Evolutionary conservation across 2,329 filamentous ascomycete genomes (phyloP), one percentile per base, ranked within the genome.

Genomic region (Cladosporium sp.): DNA sequence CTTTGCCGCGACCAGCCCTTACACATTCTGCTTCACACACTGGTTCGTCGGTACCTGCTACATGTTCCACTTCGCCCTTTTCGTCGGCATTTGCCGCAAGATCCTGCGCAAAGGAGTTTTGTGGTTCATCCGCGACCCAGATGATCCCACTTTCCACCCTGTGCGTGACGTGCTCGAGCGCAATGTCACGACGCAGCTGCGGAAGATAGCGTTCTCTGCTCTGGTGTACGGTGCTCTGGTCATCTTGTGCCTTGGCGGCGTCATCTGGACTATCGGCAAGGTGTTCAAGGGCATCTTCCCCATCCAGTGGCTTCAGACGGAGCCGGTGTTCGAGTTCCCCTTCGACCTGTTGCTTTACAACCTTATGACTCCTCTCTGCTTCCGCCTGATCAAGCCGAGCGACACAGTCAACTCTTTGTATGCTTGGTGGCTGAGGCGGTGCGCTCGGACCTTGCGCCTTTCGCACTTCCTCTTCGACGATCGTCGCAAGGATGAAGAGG

Each of bases 21-120:
- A 92, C 59, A 96, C 90, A 0, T 95, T 92, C 11, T 82, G 95
- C 11, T 98, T 98, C 68, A 87, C 97, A 49, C 93, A 98, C 69
- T 98, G 93, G 93, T 98, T 98, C 66, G 86, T 96, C 53, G 93
- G 93, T 45, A 98, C 93, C 3, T 95, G 91, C 58, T 98, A 98
- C 71, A 98, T 98, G 95, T 98, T 98, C 73, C 93, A 98, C 68
- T 98, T 98, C 68, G 93, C 93, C 4, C 80, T 98, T 3, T 98
- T 98, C 67, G 93, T 98, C 14, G 95, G 91, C 53, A 97, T 98
- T 91, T 98, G 93, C 71, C 85, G 93, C 57, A 96, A 95, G 74
- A 95, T 97, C 54, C 88, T 98, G 85, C 85, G 93, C 58, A 89
- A 84, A 60, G 93, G 93, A 48, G 93, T 98, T 38, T 77, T 98